These are phyloP conservation scores for Vitis rupestris DNA, from an alignment of 164 flowering plant species.

Conservation along the genomic window DNA sequence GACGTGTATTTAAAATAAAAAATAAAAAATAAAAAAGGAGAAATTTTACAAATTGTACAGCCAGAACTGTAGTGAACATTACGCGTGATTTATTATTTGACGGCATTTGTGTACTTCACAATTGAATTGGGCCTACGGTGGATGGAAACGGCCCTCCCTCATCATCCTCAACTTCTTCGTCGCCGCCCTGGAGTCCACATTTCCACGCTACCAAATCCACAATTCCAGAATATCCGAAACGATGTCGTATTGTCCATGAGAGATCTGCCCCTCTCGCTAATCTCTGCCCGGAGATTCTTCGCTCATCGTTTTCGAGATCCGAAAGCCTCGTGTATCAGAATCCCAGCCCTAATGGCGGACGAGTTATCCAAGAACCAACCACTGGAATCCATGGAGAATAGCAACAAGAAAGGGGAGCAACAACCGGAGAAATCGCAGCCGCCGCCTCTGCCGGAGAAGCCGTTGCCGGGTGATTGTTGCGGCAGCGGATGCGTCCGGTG, in stretches of 20 bases:
- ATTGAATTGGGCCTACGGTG: too few relatives aligned
- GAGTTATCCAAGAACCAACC: background rate
- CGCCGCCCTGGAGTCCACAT: background rate
- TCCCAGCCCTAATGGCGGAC: background rate
- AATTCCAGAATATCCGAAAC: background rate
- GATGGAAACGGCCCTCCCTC: background rate
- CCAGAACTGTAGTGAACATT: too few relatives aligned
- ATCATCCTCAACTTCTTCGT: background rate
- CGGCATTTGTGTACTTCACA: too few relatives aligned
- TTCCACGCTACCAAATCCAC: background rate
- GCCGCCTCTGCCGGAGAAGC: slow-evolving; percentile 87
- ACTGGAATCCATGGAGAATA: background rate
- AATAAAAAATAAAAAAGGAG: too few relatives aligned
- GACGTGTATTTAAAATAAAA: too few relatives aligned
- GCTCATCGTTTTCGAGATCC: slow-evolving; percentile 1
- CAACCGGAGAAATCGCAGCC: slow-evolving; percentile 2
- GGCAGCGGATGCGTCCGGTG: slow-evolving; percentile 96
- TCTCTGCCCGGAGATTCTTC: background rate
- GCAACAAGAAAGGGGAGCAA: slow-evolving; percentile 2
- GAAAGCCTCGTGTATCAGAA: background rate
- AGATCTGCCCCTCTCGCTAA: background rate
- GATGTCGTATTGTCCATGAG: background rate
- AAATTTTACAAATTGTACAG: too few relatives aligned
- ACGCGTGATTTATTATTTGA: too few relatives aligned
- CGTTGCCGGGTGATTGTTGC: slow-evolving; percentile 88